A percentile compares a stretch with the other conserved stretches of the same genome.
Evolutionary conservation across 768 basidiomycete genomes (phyloP).

Genomic region (Russula earlei): DNA sequence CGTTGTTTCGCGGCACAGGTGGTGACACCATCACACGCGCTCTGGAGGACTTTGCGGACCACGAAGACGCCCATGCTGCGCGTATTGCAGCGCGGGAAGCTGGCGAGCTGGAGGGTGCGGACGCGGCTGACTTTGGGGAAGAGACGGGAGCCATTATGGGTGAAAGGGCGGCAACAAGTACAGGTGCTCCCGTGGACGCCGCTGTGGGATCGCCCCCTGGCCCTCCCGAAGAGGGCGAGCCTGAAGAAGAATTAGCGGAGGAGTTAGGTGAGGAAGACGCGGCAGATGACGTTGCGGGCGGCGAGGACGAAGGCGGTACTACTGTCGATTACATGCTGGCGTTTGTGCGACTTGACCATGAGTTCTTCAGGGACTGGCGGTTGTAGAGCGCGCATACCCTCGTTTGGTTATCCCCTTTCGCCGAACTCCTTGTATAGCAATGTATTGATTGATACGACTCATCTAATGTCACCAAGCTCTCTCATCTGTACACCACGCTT

Average conservation of each 20-base stretch:
- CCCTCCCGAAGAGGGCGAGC: slow-evolving; percentile 7
- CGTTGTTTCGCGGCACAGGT: slow-evolving; percentile 60
- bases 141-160: slow-evolving; percentile 21
- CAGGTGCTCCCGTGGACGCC: slow-evolving; percentile 16
- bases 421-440: not conserved
- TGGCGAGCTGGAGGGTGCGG: slow-evolving; percentile 61
- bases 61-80: slow-evolving; percentile 79
- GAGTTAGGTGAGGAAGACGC: slow-evolving; percentile 27
- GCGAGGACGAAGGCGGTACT: slow-evolving; percentile 53
- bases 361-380: slow-evolving; percentile 68
- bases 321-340: slow-evolving; percentile 80
- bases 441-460: not conserved
- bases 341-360: slow-evolving; percentile 51
- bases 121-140: slow-evolving; percentile 69
- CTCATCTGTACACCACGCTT: not conserved
- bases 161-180: not conserved
- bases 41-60: slow-evolving; percentile 79
- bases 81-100: slow-evolving; percentile 67
- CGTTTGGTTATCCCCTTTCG: not conserved
- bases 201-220: slow-evolving; percentile 1
- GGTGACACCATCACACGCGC: slow-evolving; percentile 46
- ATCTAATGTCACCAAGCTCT: not conserved
- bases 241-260: slow-evolving; percentile 9
- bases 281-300: slow-evolving; percentile 28
- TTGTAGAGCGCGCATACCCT: slow-evolving; percentile 28